These are phyloP conservation scores for Aspergillus sp. DNA, from an alignment of 2,329 filamentous ascomycete genomes.

Conservation along the genomic window DNA sequence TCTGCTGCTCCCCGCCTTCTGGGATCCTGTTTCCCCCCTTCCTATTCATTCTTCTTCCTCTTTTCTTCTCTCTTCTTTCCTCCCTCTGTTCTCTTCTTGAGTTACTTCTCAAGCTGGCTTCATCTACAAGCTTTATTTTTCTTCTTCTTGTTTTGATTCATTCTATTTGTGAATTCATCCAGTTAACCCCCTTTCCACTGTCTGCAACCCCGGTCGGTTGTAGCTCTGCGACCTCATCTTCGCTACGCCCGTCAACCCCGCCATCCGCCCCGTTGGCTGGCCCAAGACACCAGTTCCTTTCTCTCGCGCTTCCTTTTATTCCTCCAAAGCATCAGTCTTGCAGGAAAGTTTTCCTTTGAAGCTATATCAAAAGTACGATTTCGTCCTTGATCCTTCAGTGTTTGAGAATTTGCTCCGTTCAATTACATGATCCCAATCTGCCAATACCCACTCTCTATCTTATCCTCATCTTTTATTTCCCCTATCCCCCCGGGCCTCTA, in stretches of 20 bases:
- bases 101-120: too few relatives aligned
- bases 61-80: slow-evolving; percentile 2
- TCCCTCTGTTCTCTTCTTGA: neutral
- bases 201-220: neutral
- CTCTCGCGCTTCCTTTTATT: neutral
- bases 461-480: slow-evolving; percentile 1
- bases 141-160: neutral
- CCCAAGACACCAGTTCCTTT: slow-evolving; percentile 1
- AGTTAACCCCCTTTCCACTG: neutral
- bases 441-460: slow-evolving; percentile 14
- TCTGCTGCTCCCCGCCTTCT: slow-evolving; percentile 8
- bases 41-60: slow-evolving; percentile 5
- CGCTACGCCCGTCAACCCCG: neutral
- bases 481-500: slow-evolving; percentile 5
- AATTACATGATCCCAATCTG: slow-evolving; percentile 3
- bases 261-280: slow-evolving; percentile 1
- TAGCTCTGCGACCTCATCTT: neutral
- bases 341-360: neutral
- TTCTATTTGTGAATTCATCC: neutral
- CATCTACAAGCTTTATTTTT: too few relatives aligned
- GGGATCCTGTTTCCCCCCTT: slow-evolving; percentile 3
- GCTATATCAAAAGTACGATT: slow-evolving; percentile 2
- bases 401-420: slow-evolving; percentile 2
- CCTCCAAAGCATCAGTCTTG: neutral
- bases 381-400: neutral